Percentiles rank a stretch among this genome's conserved stretches.
phyloP scores from a whole-genome alignment of 2,329 filamentous ascomycete species.

The Nemania sp. region DNA sequence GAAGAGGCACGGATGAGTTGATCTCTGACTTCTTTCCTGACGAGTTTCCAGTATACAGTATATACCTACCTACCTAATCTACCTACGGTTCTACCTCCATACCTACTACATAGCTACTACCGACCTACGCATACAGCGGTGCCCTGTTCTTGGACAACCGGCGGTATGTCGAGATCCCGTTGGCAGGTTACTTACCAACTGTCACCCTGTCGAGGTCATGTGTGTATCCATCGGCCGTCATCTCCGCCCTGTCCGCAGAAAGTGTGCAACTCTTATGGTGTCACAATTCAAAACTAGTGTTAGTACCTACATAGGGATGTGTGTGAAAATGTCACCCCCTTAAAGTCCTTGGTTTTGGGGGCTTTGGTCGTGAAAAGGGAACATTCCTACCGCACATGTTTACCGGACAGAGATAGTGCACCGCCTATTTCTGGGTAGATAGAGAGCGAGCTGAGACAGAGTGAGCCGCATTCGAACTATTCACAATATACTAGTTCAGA shows the following conservation, averaged over 20 bases:
- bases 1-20: slow-evolving; percentile 1
- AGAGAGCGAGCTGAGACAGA: neutral
- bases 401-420: neutral
- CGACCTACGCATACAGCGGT: neutral
- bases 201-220: slow-evolving; percentile 4
- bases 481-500: neutral
- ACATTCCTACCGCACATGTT: neutral
- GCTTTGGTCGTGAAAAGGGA: neutral
- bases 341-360: neutral
- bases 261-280: slow-evolving; percentile 26
- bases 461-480: neutral
- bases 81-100: too few relatives aligned
- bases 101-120: too few relatives aligned
- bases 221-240: slow-evolving; percentile 12
- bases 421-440: neutral
- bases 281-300: slow-evolving; percentile 14
- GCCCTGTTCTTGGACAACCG: neutral
- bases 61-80: too few relatives aligned
- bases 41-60: too few relatives aligned
- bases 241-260: slow-evolving; percentile 15
- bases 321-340: slow-evolving; percentile 31
- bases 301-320: neutral
- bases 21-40: neutral
- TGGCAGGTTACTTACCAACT: neutral
- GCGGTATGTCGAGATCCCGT: neutral